Conservation (phyloP, 257 asterid genomes). For the Solanum sejunctum region DNA sequence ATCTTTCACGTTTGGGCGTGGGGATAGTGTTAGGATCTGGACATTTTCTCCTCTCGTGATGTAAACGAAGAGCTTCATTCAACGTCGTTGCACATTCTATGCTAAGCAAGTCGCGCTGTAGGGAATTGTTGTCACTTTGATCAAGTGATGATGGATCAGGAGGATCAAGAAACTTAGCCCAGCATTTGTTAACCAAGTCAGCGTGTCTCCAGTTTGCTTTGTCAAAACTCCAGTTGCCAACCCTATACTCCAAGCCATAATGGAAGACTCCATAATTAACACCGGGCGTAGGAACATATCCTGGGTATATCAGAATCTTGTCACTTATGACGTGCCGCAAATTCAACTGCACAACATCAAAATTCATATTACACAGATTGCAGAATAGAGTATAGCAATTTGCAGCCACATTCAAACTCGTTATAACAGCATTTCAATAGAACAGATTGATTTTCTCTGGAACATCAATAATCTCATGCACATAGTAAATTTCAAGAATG, state of each 20-base stretch:
- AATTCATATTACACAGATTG: not conserved
- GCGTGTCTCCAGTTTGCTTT: slow-evolving; percentile 82
- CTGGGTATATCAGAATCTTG: slow-evolving; percentile 81
- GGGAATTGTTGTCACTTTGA: slow-evolving; percentile 28
- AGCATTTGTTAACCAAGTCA: slow-evolving; percentile 59
- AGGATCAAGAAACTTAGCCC: slow-evolving; percentile 80
- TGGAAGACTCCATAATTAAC: slow-evolving; percentile 75
- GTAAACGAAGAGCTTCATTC: slow-evolving; percentile 56
- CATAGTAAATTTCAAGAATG: no score
- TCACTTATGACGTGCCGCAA: slow-evolving; percentile 58
- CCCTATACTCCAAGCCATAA: slow-evolving; percentile 77
- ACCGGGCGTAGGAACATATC: slow-evolving; percentile 63
- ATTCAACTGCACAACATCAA: slow-evolving; percentile 38
- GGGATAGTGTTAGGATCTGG: slow-evolving; percentile 30
- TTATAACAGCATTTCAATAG: not conserved
- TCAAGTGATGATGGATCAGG: slow-evolving; percentile 61
- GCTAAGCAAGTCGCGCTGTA: slow-evolving; percentile 79
- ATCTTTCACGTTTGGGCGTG: slow-evolving; percentile 4
- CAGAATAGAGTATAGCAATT: not conserved
- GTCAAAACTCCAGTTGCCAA: slow-evolving; percentile 85
- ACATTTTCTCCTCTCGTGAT: slow-evolving; percentile 50
- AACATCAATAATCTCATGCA: no score
- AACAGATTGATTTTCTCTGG: no score
- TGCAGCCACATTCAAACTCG: not conserved
- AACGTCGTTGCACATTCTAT: slow-evolving; percentile 58